Evolutionary conservation across 2,329 filamentous ascomycete species (phyloP).

Genomic region (Colletotrichum lindemuthianum): DNA sequence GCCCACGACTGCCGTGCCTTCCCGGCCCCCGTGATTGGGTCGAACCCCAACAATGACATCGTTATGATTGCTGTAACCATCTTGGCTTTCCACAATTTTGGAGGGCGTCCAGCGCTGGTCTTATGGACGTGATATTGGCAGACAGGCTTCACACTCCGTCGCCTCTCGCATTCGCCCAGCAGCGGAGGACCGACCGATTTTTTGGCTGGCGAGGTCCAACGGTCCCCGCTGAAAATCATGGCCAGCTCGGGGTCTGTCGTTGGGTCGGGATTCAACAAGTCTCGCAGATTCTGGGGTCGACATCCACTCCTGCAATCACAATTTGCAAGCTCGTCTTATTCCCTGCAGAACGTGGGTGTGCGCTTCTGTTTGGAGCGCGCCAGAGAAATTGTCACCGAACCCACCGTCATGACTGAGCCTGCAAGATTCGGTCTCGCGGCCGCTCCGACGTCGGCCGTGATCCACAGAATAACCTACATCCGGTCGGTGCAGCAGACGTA

Average conservation of each 20-base stretch:
- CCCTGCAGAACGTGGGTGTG: slow-evolving; percentile 18
- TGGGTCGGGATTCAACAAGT: slow-evolving; percentile 24
- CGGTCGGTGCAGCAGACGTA: not conserved
- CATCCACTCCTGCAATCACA: slow-evolving; percentile 24
- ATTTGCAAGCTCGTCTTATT: slow-evolving; percentile 18
- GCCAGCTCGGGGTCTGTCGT: slow-evolving; percentile 25
- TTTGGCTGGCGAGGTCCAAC: not conserved
- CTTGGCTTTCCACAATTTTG: slow-evolving; percentile 22
- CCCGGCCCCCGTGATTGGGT: slow-evolving; percentile 25
- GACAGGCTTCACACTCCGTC: not conserved
- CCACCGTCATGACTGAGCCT: slow-evolving; percentile 16
- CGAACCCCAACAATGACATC: slow-evolving; percentile 31
- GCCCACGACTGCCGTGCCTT: slow-evolving; percentile 25
- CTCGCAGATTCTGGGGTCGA: slow-evolving; percentile 28
- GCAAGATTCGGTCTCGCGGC: not conserved
- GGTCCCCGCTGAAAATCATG: slow-evolving; percentile 22
- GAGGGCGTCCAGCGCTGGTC: not conserved
- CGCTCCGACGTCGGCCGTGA: slow-evolving; percentile 28
- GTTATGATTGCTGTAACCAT: slow-evolving; percentile 18
- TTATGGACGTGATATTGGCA: not conserved
- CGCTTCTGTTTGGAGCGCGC: not conserved
- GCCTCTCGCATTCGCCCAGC: not conserved
- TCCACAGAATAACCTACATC: slow-evolving; percentile 30
- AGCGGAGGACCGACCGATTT: too few species aligned
- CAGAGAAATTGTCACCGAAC: slow-evolving; percentile 12